Base-by-base conservation (phyloP, 805 yeast genomes). In the Metschnikowia aberdeeniae region DNA sequence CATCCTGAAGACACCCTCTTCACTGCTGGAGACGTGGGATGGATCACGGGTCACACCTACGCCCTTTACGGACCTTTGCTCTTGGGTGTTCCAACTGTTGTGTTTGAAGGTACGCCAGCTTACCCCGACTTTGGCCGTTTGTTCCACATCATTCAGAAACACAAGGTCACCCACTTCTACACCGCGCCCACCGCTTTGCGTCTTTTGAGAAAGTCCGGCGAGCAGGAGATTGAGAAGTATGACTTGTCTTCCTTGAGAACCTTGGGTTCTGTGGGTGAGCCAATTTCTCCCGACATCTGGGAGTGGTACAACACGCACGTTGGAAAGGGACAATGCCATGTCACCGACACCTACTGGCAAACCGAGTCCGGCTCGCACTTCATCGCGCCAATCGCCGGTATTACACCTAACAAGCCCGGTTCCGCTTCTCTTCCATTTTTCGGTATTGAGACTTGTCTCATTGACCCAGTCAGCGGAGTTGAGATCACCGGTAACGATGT, bases 11-110 rank as follows among this genome's bases (percentile, higher is more conserved):
- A 86, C 61, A 72, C 80, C 11, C 73, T 86, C 46, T 86, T 86
- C 75, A 86, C 93, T 13, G 93, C 95, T 27, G 95, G 93, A 62
- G 95, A 86, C 68, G 84, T 86, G 43, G 95, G 95, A 59, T 86
- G 95, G 95, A 84, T 86, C 59, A 86, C 95, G 6, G 95, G 95
- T 47, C 95, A 86, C 68, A 77, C 93, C 9, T 86, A 86, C 58
- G 89, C 81, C 14, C 78, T 86, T 40, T 86, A 86, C 62, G 95
- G 95, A 45, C 95, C 95, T 32, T 72, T 86, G 61, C 64, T 77
- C 27, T 73, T 77, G 55, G 95, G 95, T 62, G 81, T 85, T 45
- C 81, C 95, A 28, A 81, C 93, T 17, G 77, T 86, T 36, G 85
- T 86, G 30, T 86, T 84, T 61, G 95, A 86, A 71, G 90, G 92